These are phyloP conservation scores for Straminergon stramineum DNA, from an alignment of 225 moss, liverwort and hornwort genomes.

Conservation along the genomic window DNA sequence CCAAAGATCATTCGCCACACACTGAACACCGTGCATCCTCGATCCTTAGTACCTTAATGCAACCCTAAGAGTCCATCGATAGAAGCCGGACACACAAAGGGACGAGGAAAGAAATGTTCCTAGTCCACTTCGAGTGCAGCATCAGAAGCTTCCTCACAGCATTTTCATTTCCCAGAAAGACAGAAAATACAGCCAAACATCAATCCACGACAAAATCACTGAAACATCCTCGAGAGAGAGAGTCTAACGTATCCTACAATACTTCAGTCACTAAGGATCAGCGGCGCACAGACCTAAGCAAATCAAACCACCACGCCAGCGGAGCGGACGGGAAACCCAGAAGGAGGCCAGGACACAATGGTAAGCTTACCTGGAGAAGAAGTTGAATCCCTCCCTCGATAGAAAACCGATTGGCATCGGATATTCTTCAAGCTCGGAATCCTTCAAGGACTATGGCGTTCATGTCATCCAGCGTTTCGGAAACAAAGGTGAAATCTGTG, in stretches of 20 bases:
- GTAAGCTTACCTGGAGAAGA: background rate
- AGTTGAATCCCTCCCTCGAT: background rate
- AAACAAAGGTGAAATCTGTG: background rate
- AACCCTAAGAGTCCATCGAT: background rate
- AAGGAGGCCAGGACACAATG: background rate
- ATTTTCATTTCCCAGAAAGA: background rate
- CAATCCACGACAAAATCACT: background rate
- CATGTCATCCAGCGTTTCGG: background rate
- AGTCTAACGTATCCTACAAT: background rate
- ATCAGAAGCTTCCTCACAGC: background rate
- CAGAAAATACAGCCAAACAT: background rate
- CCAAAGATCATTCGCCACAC: background rate
- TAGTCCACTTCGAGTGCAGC: background rate
- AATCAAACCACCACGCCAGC: background rate
- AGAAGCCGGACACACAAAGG: background rate
- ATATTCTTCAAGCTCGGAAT: background rate
- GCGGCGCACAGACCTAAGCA: background rate
- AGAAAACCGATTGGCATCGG: background rate
- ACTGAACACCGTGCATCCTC: background rate
- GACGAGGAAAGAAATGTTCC: background rate
- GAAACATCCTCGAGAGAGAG: background rate
- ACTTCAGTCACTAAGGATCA: background rate
- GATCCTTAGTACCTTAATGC: background rate
- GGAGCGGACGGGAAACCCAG: background rate
- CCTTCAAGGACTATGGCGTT: background rate